Evolutionary conservation across 371 early-diverging fungal species (phyloP), one percentile per base, ranked within the genome.

Genomic region (Mortierella sp.): DNA sequence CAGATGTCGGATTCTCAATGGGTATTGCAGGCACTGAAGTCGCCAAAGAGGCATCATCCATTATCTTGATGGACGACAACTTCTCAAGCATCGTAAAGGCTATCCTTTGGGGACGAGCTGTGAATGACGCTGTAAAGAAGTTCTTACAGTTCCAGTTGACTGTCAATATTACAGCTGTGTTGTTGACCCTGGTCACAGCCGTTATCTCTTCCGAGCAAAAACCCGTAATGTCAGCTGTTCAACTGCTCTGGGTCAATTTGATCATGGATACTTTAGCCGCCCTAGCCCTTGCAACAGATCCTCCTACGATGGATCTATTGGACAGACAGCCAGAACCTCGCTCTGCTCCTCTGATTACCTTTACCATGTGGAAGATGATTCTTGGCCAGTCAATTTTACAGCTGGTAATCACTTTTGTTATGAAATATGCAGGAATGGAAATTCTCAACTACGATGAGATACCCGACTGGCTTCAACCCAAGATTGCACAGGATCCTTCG

Each of bases 201-300:
- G 84, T 93, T 0, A 75, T 86, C 2, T 87, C 84, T 24, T 72
- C 84, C 2, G 85, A 90, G 28, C 87, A 81, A 26, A 66, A 84
- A 43, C 87, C 90, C 0, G 88, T 92, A 12, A 78, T 94, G 65
- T 89, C 90, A 9, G 87, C 96, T 4, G 91, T 94, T 0, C 94
- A 94, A 75, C 78, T 95, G 9, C 78, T 95, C 8, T 95, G 95
- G 95, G 87, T 95, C 62, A 95, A 94, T 68, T 66, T 94, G 64
- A 92, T 94, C 52, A 94, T 94, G 93, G 94, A 95, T 80, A 93
- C 93, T 0, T 83, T 95, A 59, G 94, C 92, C 3, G 93, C 96
- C 16, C 75, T 94, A 14, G 94, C 93, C 0, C 84, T 95, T 0
- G 94, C 94, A 0, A 93, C 93, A 0, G 94, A 95, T 71, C 87